phyloP scores from a whole-genome alignment of 2,329 filamentous ascomycete species.

The Sordariomycetes sp. region DNA sequence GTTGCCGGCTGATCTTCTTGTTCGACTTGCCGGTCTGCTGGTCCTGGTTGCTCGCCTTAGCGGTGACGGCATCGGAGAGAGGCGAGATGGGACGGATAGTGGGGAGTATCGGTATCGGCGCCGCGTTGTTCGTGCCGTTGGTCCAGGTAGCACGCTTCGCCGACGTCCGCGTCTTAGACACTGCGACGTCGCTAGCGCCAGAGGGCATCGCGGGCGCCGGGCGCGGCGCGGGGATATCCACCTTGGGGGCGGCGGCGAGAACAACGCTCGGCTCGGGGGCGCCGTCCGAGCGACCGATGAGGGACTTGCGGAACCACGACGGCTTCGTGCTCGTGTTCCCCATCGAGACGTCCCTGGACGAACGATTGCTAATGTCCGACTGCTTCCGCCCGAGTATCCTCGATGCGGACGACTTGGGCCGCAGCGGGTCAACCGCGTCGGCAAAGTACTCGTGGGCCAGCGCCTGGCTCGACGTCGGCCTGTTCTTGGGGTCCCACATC shows the following conservation, averaged over 20 bases:
- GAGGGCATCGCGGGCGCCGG: conserved; percentile 29
- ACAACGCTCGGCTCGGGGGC: conserved; percentile 17
- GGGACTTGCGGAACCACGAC: conserved; percentile 93
- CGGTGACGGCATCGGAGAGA: conserved; percentile 85
- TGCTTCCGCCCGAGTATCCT: conserved; percentile 80
- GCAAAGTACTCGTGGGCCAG: conserved; percentile 88
- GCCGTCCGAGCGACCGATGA: conserved; percentile 68
- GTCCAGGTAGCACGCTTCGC: conserved; percentile 89
- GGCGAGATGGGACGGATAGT: conserved; percentile 92
- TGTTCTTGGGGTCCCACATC: conserved; percentile 92
- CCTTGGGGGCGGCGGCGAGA: neutral
- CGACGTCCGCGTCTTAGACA: conserved; percentile 27
- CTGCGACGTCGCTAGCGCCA: conserved; percentile 24
- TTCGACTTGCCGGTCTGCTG: conserved; percentile 43
- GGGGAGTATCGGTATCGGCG: conserved; percentile 90
- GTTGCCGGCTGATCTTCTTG: conserved; percentile 90
- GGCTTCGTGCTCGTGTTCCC: conserved; percentile 49
- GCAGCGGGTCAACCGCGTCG: conserved; percentile 81
- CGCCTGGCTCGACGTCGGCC: conserved; percentile 89
- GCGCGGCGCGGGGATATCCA: conserved; percentile 18
- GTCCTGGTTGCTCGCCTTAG: conserved; percentile 56
- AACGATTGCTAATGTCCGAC: conserved; percentile 61
- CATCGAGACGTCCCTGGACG: conserved; percentile 41
- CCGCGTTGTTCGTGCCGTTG: conserved; percentile 64
- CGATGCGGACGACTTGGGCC: conserved; percentile 82